Evolutionary conservation across 352 stramenopile species (phyloP), one percentile per base, ranked within the genome.

Genomic region (Phytophthora kernoviae): DNA sequence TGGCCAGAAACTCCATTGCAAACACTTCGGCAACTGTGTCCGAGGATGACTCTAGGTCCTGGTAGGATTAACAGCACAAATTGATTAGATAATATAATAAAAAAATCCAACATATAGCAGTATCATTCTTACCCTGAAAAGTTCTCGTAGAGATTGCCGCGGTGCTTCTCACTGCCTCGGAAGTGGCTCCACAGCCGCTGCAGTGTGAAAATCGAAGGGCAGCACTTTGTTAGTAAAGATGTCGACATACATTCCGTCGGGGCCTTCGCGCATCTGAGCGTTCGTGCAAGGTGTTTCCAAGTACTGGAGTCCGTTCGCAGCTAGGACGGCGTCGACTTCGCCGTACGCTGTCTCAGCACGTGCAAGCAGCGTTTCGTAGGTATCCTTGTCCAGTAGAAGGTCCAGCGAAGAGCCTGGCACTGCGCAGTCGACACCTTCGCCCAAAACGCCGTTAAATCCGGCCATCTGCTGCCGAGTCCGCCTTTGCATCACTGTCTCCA

Each of bases 201-300:
- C 67, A 7, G 72, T 70, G 22, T 68, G 65, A 14, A 79, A 69
- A 37, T 78, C 69, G 36, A 84, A 84, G 24, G 75, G 75, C 44
- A 84, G 39, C 58, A 79, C 57, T 39, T 79, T 82, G 61, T 69
- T 82, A 5, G 58, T 76, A 36, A 79, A 74, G 50, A 84, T 75
- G 15, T 84, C 70, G 4, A 78, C 47, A 22, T 70, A 71, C 46
- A 81, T 68, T 0, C 65, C 65, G n/a, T 70, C 40, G n/a, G 56
- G 36, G 4, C 73, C 71, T 57, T 77, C 71, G 12, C 61, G 62
- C 45, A 79, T 66, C 39, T 70, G 65, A 5, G 70, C 72, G 18
- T 79, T 69, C 2, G 67, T 61, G 18, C 61, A 70, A 9, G 73
- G 46, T 1, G 58, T 72, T 49, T 82, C 64, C 4, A 56, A 27